Base-by-base conservation (phyloP, 192 early-diverging fungal genomes). In the Linnemannia schmuckeri region DNA sequence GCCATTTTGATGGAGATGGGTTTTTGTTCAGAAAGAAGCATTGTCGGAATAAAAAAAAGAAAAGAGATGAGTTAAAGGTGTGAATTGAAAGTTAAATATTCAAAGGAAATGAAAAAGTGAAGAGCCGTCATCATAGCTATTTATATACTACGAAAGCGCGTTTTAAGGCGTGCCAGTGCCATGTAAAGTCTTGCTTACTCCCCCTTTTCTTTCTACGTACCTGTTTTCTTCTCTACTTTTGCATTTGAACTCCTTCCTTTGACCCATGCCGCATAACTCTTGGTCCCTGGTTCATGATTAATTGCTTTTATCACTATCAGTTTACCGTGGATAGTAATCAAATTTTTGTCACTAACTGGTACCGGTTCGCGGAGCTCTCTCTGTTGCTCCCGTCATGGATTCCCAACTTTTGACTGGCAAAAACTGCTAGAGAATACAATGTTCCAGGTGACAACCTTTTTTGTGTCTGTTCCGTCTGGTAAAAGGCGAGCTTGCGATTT, bases 1-100 rank as follows among this genome's bases (percentile, higher is more conserved):
- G 82, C 76, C 81, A 88, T 88, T 54, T 80, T 81, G 79, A 69
- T 46, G 42, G 70, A 69, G 63, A 17, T 78, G 68, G 13, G 55
- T 52, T 70, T 70, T 24, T 85, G 77, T 76, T 79, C 68, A 40
- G 76, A 46, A 35, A 63, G 61, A 47, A 78, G 75, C 72, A 86
- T 77, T 55, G 24, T 30, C 46, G 15, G 38, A 72, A 41, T 35
- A 46, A 38, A 68, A 17, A 22, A 75, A 55, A 75, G 66, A 61
- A 54, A 70, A 41, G 18, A 74, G 41, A 73, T 27, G 74, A 37
- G 54, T 68, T 72, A n/a, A n/a, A n/a, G 73, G 37, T 15, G 17
- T 52, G 49, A 49, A 17, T 20, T 44, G 63, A 82, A 68, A 46
- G 47, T 66, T 66, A 66, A 66, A 66, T 66, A 66, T 27, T 33